phyloP scores from a whole-genome alignment of 768 basidiomycete genomes.

The Mycena rosella region DNA sequence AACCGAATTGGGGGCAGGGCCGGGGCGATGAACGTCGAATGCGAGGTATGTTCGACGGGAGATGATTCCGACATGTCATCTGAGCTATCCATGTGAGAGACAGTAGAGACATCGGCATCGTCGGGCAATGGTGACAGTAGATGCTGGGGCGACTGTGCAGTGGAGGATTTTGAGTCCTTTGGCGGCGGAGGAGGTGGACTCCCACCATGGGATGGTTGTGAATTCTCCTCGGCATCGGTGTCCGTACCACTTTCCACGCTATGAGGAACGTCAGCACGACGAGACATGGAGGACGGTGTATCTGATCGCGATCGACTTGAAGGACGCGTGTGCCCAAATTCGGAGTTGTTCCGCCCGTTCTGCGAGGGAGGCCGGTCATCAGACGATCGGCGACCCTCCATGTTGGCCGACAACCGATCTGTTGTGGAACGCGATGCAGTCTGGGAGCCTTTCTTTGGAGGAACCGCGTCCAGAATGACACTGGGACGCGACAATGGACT shows the following conservation, averaged over 20 bases:
- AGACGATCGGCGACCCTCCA: slow-evolving; percentile 46
- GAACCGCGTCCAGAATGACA: slow-evolving; percentile 43
- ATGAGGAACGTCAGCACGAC: slow-evolving; percentile 77
- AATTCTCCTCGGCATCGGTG: slow-evolving; percentile 70
- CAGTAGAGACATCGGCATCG: slow-evolving; percentile 36
- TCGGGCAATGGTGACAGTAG: slow-evolving; percentile 39
- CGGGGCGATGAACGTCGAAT: slow-evolving; percentile 86
- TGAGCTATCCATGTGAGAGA: slow-evolving; percentile 54
- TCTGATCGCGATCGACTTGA: slow-evolving; percentile 59
- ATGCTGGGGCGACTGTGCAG: slow-evolving; percentile 14
- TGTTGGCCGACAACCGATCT: slow-evolving; percentile 23
- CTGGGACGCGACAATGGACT: slow-evolving; percentile 51
- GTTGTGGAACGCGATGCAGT: slow-evolving; percentile 31
- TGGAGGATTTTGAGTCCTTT: slow-evolving; percentile 25
- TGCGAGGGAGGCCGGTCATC: slow-evolving; percentile 43
- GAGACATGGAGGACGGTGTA: slow-evolving; percentile 62
- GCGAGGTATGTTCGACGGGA: slow-evolving; percentile 74
- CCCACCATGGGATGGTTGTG: slow-evolving; percentile 33
- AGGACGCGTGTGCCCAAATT: slow-evolving; percentile 44
- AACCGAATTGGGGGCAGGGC: slow-evolving; percentile 93
- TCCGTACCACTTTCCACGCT: slow-evolving; percentile 82
- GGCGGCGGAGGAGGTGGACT: slow-evolving; percentile 40
- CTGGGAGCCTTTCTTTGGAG: slow-evolving; percentile 38
- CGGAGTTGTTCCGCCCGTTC: slow-evolving; percentile 32
- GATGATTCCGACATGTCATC: slow-evolving; percentile 68